phyloP scores from a whole-genome alignment of 768 basidiomycete species.

The Lenzites betulinus region DNA sequence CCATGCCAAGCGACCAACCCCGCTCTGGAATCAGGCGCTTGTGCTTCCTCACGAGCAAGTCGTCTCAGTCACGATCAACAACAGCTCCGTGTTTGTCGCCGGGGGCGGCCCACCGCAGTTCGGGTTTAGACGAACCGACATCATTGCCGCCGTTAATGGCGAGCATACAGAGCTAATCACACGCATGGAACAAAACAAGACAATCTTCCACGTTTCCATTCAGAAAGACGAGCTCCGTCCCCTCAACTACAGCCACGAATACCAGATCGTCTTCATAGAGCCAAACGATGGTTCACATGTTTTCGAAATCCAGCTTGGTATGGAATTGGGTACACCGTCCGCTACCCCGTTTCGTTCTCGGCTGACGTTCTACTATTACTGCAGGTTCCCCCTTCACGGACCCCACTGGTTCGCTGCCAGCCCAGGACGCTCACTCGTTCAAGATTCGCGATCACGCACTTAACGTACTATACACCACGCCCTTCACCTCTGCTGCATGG shows the following conservation, averaged over 20 bases:
- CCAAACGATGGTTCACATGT: conserved; percentile 60
- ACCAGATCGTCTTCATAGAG: conserved; percentile 66
- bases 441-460: conserved; percentile 58
- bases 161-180: conserved; percentile 41
- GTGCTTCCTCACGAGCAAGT: conserved; percentile 46
- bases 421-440: conserved; percentile 46
- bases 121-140: conserved; percentile 61
- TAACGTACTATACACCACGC: conserved; percentile 50
- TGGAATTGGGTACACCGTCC: conserved; percentile 6
- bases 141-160: conserved; percentile 51
- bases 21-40: conserved; percentile 46
- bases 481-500: conserved; percentile 48
- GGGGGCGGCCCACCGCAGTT: conserved; percentile 50
- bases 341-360: too few relatives aligned
- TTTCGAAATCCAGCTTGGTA: conserved; percentile 61
- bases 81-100: conserved; percentile 57
- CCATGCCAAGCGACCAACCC: conserved; percentile 42
- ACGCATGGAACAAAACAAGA: conserved; percentile 45
- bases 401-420: conserved; percentile 47
- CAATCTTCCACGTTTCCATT: conserved; percentile 55
- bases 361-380: too few relatives aligned
- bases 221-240: conserved; percentile 41
- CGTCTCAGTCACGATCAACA: conserved; percentile 55
- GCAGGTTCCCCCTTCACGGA: conserved; percentile 59
- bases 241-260: conserved; percentile 58